Conservation (phyloP, 345 rosid genomes). For the Brassica juncea region DNA sequence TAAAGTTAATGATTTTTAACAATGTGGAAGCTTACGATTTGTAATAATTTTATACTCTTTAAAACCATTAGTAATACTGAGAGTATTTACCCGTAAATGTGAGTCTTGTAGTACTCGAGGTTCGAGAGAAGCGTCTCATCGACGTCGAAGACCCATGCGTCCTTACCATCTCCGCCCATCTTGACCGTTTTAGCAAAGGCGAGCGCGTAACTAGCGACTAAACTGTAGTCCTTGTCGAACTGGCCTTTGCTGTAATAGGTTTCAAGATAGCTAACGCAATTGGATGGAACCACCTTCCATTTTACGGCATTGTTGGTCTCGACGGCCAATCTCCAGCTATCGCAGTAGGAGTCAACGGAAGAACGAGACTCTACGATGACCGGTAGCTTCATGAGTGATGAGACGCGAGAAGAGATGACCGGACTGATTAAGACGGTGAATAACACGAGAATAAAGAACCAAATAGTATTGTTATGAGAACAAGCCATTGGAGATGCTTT, state of each 20-base stretch:
- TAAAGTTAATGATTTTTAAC: too few relatives aligned
- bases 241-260: slow-evolving; percentile 52
- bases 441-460: slow-evolving; percentile 25
- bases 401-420: slow-evolving; percentile 36
- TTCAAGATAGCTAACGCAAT: slow-evolving; percentile 46
- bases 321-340: slow-evolving; percentile 73
- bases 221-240: slow-evolving; percentile 53
- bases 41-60: neutral
- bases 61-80: neutral
- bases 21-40: neutral
- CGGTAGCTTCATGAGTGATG: slow-evolving; percentile 45
- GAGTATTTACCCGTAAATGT: slow-evolving; percentile 62
- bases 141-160: slow-evolving; percentile 87
- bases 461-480: slow-evolving; percentile 19
- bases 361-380: slow-evolving; percentile 4
- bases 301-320: slow-evolving; percentile 82
- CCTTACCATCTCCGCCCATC: slow-evolving; percentile 54
- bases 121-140: slow-evolving; percentile 83
- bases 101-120: slow-evolving; percentile 57
- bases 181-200: slow-evolving; percentile 47
- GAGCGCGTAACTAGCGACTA: slow-evolving; percentile 46
- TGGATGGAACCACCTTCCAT: slow-evolving; percentile 55
- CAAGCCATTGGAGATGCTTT: slow-evolving; percentile 37
- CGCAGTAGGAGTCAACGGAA: slow-evolving; percentile 49
- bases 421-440: slow-evolving; percentile 18